Evolutionary conservation across 495 filamentous ascomycete genomes (phyloP).

Genomic region (Aspergillus bertholletiae): DNA sequence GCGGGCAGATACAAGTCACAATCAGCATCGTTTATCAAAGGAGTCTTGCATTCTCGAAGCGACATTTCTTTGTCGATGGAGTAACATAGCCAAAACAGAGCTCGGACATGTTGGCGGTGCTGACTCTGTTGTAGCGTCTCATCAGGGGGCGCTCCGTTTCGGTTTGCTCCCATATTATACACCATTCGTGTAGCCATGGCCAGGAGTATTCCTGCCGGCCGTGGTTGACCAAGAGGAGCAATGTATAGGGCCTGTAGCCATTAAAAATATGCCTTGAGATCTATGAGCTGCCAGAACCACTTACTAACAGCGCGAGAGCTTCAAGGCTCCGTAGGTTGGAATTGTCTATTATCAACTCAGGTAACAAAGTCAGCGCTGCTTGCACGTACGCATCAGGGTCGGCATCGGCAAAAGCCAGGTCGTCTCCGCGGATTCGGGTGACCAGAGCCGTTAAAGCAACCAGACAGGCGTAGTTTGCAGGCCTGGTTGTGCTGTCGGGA

Average conservation of each 20-base stretch:
- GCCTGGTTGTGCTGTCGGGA: conserved; percentile 3
- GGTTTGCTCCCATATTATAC: conserved; percentile 20
- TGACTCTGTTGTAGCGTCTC: conserved; percentile 1
- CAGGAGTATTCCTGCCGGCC: conserved; percentile 17
- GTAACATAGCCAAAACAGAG: conserved; percentile 37
- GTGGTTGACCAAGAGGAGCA: conserved; percentile 19
- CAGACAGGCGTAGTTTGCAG: conserved; percentile 20
- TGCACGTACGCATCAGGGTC: conserved; percentile 25
- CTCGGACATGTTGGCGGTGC: conserved; percentile 22
- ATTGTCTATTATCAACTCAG: conserved; percentile 22
- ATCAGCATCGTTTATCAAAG: conserved; percentile 27
- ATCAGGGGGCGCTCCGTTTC: neutral
- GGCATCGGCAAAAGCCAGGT: conserved; percentile 15
- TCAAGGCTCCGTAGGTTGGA: conserved; percentile 19
- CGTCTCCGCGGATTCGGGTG: conserved; percentile 20
- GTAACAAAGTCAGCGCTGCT: conserved; percentile 18
- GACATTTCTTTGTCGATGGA: conserved; percentile 32
- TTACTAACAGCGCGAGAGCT: conserved; percentile 21
- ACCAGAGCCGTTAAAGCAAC: conserved; percentile 26
- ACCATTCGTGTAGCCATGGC: conserved; percentile 20
- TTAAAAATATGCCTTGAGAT: neutral
- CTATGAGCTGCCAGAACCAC: neutral
- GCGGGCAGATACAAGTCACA: conserved; percentile 30
- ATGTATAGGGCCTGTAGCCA: conserved; percentile 18
- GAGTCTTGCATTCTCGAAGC: conserved; percentile 26